These are phyloP conservation scores for Trichoderma atrobrunneum DNA, from an alignment of 2,329 filamentous ascomycete genomes.

Conservation along the genomic window DNA sequence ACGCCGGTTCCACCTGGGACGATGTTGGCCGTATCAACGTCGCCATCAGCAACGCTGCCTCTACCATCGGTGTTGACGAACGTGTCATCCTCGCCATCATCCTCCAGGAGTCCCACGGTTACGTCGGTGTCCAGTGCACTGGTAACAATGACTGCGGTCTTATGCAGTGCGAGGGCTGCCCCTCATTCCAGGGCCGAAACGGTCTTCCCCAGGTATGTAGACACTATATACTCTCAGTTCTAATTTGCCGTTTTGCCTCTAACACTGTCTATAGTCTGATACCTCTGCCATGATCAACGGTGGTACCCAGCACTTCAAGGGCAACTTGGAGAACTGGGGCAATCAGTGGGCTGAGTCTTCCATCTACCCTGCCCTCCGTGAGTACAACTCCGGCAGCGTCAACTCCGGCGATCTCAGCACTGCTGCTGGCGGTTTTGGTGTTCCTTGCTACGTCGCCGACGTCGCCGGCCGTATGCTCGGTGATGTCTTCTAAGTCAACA, in stretches of 20 bases:
- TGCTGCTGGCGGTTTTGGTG: conserved; percentile 3
- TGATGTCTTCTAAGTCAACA: not conserved
- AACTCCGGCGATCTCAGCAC: not conserved
- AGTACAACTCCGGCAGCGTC: conserved; percentile 16
- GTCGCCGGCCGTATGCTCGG: conserved; percentile 10
- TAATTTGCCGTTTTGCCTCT: not conserved
- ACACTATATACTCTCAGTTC: not conserved
- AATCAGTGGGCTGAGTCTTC: not conserved
- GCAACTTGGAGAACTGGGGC: not conserved
- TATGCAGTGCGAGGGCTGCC: conserved; percentile 12
- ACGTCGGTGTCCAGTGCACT: conserved; percentile 7
- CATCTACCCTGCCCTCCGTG: conserved; percentile 15
- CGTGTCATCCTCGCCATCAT: conserved; percentile 15
- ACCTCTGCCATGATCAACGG: conserved; percentile 16
- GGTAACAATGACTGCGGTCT: conserved; percentile 3
- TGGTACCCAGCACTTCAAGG: conserved; percentile 13
- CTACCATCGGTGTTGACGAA: conserved; percentile 11
- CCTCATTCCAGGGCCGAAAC: not conserved
- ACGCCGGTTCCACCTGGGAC: conserved; percentile 6
- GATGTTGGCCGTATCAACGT: conserved; percentile 16
- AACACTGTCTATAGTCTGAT: not conserved
- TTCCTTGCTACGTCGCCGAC: conserved; percentile 8
- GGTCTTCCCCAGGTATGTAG: not conserved
- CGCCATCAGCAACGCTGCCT: not conserved
- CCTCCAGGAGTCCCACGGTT: conserved; percentile 6